phyloP scores from a whole-genome alignment of 73 alveolate species.

The Blepharisma stoltei region DNA sequence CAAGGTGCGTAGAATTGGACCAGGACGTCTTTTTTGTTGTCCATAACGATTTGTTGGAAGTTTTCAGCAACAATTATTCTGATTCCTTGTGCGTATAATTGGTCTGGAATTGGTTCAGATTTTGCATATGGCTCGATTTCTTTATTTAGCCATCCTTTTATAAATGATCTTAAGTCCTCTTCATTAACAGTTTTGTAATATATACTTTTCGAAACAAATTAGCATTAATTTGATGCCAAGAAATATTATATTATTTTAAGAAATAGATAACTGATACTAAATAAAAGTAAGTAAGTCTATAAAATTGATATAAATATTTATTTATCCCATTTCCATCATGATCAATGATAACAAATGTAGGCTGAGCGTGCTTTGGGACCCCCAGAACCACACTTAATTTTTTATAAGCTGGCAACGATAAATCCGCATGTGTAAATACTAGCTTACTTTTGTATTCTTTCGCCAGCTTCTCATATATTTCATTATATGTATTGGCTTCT shows the following conservation, averaged over 20 bases:
- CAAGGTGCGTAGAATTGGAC: slow-evolving; percentile 58
- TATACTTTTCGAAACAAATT: too few relatives aligned
- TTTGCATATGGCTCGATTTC: slow-evolving; percentile 57
- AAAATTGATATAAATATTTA: not conserved
- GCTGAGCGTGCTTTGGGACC: not conserved
- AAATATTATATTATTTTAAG: too few relatives aligned
- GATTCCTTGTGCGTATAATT: slow-evolving; percentile 71
- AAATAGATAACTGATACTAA: too few relatives aligned
- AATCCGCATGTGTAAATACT: not conserved
- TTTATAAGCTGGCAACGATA: not conserved
- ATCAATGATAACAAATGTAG: too few relatives aligned
- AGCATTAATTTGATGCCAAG: too few relatives aligned
- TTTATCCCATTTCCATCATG: not conserved
- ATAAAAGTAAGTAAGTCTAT: not conserved
- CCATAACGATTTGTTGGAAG: slow-evolving; percentile 82
- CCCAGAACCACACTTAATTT: not conserved
- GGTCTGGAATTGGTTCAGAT: slow-evolving; percentile 85
- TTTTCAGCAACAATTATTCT: slow-evolving; percentile 88
- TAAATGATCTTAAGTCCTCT: not conserved
- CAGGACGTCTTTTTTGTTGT: slow-evolving; percentile 78
- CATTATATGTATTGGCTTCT: not conserved
- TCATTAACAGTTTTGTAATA: not conserved
- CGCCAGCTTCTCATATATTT: not conserved
- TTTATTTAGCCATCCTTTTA: not conserved
- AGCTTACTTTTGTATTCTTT: not conserved